Evolutionary conservation across 495 filamentous ascomycete genomes (phyloP).

Genomic region (Penicillium desertorum): DNA sequence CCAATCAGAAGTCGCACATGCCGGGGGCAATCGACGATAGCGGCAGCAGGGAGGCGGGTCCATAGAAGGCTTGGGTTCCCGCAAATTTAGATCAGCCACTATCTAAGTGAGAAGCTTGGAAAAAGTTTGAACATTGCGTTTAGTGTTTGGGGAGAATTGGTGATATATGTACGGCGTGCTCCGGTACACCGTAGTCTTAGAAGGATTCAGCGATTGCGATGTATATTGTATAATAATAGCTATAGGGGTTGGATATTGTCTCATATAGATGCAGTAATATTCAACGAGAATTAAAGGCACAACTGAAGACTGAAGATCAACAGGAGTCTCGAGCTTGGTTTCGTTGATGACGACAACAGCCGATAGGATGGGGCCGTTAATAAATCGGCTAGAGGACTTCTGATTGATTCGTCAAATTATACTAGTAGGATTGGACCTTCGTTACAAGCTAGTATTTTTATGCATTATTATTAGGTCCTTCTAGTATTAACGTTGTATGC

Average conservation of each 20-base stretch:
- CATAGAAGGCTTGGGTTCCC: conserved; percentile 28
- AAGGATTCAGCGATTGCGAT: neutral
- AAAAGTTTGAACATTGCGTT: conserved; percentile 4
- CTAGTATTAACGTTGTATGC: neutral
- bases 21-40: conserved; percentile 26
- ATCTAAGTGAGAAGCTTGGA: conserved; percentile 11
- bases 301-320: conserved; percentile 10
- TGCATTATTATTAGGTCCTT: conserved; percentile 5
- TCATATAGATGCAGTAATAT: neutral
- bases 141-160: neutral
- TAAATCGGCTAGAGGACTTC: conserved; percentile 3
- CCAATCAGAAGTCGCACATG: conserved; percentile 30
- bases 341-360: conserved; percentile 22
- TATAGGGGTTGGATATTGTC: neutral
- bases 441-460: conserved; percentile 9
- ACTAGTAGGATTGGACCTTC: neutral
- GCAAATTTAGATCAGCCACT: conserved; percentile 29
- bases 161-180: too few species aligned
- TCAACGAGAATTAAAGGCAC: neutral
- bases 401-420: neutral
- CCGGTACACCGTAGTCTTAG: neutral
- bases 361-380: conserved; percentile 17
- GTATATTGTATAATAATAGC: neutral
- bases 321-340: conserved; percentile 15
- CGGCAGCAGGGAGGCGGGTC: conserved; percentile 28